These are phyloP conservation scores for Sophora flavescens DNA, from an alignment of 306 rosid genomes.

Conservation along the genomic window DNA sequence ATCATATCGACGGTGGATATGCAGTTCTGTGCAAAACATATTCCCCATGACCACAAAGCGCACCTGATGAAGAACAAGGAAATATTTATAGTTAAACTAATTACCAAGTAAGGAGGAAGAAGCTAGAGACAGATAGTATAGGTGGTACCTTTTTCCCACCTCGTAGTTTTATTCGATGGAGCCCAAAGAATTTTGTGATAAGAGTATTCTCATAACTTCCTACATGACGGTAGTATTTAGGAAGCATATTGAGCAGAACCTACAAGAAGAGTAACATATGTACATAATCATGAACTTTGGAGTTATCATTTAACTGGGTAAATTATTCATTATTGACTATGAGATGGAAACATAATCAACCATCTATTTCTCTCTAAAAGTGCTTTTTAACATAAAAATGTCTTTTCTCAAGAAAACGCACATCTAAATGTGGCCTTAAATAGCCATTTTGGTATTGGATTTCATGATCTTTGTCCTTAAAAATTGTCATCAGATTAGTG, in stretches of 20 bases:
- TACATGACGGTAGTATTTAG: constrained; percentile 82
- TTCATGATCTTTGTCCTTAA: constrained; percentile 23
- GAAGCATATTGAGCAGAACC: constrained; percentile 95
- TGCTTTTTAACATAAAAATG: not conserved
- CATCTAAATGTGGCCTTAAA: not conserved
- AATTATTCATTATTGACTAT: not conserved
- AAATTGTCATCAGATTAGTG: constrained; percentile 2
- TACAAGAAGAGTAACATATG: constrained; percentile 44
- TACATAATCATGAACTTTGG: constrained; percentile 21
- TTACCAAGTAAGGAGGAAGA: constrained; percentile 34
- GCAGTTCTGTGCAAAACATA: constrained; percentile 92
- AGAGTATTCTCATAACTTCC: constrained; percentile 85
- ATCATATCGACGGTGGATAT: constrained; percentile 91
- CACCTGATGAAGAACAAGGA: constrained; percentile 63
- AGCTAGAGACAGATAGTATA: constrained; percentile 37
- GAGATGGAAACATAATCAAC: not conserved
- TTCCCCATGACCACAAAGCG: constrained; percentile 99
- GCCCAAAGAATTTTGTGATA: constrained; percentile 90
- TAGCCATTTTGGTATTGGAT: constrained; percentile 12
- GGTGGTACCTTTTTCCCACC: constrained; percentile 86
- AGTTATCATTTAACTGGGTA: constrained; percentile 16
- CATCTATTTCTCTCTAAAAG: not conserved
- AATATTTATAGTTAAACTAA: constrained; percentile 31
- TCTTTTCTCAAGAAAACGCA: not conserved
- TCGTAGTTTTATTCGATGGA: constrained; percentile 80